Evolutionary conservation across 345 rosid species (phyloP), one percentile per base, ranked within the genome.

Genomic region (Pistacia vera): DNA sequence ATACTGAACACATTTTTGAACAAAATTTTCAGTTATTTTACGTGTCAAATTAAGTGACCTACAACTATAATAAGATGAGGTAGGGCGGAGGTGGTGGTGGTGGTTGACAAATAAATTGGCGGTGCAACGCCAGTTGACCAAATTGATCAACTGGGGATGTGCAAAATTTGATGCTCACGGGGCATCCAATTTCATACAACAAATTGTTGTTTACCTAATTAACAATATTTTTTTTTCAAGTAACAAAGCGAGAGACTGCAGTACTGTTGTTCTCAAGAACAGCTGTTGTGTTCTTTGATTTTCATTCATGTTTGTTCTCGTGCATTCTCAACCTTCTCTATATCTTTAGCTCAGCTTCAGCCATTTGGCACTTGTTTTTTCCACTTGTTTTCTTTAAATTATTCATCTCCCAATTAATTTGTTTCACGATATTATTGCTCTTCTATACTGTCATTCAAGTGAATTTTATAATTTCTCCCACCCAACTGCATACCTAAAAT

Each of bases 291-390:
- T 8, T 54, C 46, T 52, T 22, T 20, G 28, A 3, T 54, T 64
- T 77, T 44, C 30, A 30, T 41, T 20, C 33, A 18, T 14, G 13
- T 0, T 54, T 33, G 30, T 25, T 79, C 78, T 75, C 70, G 78
- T 72, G 75, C 80, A 35, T 71, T 79, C 81, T 71, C 76, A 74
- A 77, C 71, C 59, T 25, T 25, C 25, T 38, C 78, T 57, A 35
- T 4, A 52, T 61, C 4, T 73, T 75, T 66, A 59, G 76, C 59
- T 63, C 30, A 8, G 49, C 59, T 70, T 73, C 65, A 55, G 71
- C 81, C 81, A 66, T 74, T 33, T 77, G 81, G 71, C 55, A 10
- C 46, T 30, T 30, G 33, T 30, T 30, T 25, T 25, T 25, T 25
- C 25, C 25, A 25, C 25, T 25, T 25, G 25, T 25, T 25, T 25